phyloP scores from a whole-genome alignment of 306 rosid species.

The Corylus americana region DNA sequence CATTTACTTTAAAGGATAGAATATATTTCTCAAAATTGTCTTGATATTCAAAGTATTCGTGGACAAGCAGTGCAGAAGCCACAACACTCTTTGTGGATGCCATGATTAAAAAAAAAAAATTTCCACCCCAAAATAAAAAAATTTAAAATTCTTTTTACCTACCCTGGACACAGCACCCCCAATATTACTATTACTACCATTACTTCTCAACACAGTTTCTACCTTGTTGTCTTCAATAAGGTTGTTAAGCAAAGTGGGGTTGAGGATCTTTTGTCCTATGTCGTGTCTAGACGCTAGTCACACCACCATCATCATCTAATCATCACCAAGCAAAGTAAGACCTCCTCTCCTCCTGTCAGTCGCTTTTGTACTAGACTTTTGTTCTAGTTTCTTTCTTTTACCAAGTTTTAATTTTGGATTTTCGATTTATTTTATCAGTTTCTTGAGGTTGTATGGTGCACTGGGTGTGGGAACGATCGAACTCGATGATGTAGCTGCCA shows the following conservation, averaged over 20 bases:
- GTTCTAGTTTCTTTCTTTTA: background rate
- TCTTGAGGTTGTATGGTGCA: slow-evolving; percentile 38
- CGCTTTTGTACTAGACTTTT: background rate
- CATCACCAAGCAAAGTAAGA: slow-evolving; percentile 22
- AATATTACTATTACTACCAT: slow-evolving; percentile 1
- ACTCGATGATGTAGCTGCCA: slow-evolving; percentile 42
- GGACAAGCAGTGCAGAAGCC: no score
- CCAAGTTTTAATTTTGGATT: background rate
- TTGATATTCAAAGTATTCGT: no score
- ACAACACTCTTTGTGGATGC: no score
- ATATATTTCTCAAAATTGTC: no score
- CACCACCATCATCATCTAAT: background rate
- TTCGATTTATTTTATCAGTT: slow-evolving; percentile 21
- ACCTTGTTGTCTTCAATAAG: slow-evolving; percentile 28
- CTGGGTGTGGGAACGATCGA: slow-evolving; percentile 40
- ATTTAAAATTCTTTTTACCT: no score
- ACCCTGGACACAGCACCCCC: no score
- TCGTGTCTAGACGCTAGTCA: slow-evolving; percentile 5
- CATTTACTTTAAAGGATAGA: no score
- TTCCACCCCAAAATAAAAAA: no score
- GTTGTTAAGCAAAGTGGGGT: slow-evolving; percentile 37
- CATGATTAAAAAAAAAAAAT: no score
- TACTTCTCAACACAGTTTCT: slow-evolving; percentile 20
- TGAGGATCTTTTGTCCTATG: slow-evolving; percentile 41
- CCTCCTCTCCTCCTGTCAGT: background rate